Evolutionary conservation across 495 filamentous ascomycete genomes (phyloP), one percentile per base, ranked within the genome.

Genomic region (Viridothelium virens): DNA sequence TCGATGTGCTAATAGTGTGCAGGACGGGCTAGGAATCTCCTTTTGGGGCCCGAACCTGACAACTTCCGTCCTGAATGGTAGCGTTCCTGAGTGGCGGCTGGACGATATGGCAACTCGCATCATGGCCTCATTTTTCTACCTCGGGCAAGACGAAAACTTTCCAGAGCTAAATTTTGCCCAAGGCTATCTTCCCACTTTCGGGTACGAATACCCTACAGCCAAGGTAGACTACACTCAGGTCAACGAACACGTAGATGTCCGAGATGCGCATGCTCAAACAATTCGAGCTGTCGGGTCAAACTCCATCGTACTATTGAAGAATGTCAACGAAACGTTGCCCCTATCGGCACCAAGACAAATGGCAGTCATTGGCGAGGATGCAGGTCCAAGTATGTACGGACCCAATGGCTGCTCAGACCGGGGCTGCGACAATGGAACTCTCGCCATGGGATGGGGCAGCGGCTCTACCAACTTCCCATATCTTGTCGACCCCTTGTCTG

Each of bases 71-170:
- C 78, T 96, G 65, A 98, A 98, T 73, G 92, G 92, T 25, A 94
- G 91, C 1, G 80, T 96, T 56, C 93, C 94, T 0, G 85, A 91
- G 74, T 97, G 90, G 86, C 88, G 94, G 66, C 70, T 98, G 37
- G 91, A 96, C 72, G 94, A 98, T 72, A 96, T 96, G 90, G 90
- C 83, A 14, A 87, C 89, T 68, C 86, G 94, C 67, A 96, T 97
- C 72, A 93, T 97, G 86, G 86, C 93, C 44, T 88, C 92, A 34
- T 95, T 87, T 77, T 98, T 91, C 81, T 93, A 91, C 77, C 90
- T 96, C 64, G 90, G 90, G 65, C 85, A 87, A 68, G 87, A 87
- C 48, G 77, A 78, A 34, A 71, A 81, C 44, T 78, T 82, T 50
- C 81, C 85, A 16, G 86, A 87, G 34, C 86, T 89, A 72, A 97